A percentile compares a stretch with the other conserved stretches of the same genome.
Evolutionary conservation across 768 basidiomycete genomes (phyloP).

Genomic region (Dendrothele bispora): DNA sequence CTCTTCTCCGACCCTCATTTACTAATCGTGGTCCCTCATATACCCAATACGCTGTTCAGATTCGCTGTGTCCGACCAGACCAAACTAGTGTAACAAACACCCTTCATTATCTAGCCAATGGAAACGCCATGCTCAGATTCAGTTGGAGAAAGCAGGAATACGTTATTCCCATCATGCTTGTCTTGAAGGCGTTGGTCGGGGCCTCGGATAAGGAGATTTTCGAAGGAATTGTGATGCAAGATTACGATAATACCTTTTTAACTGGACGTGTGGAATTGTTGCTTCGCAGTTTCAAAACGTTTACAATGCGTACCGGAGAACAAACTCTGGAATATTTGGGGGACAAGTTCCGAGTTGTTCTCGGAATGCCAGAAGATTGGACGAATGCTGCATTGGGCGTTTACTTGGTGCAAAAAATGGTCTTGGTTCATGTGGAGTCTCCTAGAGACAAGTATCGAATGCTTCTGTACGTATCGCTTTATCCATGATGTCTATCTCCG

Average conservation of each 20-base stretch:
- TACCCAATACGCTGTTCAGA: slow-evolving; percentile 91
- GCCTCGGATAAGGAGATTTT: slow-evolving; percentile 97
- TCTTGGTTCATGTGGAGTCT: slow-evolving; percentile 85
- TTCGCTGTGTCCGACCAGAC: slow-evolving; percentile 91
- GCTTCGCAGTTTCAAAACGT: slow-evolving; percentile 93
- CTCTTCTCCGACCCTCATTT: slow-evolving; percentile 89
- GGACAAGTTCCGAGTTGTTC: slow-evolving; percentile 92
- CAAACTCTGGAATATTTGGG: slow-evolving; percentile 95
- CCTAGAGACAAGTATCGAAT: slow-evolving; percentile 94
- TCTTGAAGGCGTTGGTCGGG: slow-evolving; percentile 89
- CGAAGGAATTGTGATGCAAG: slow-evolving; percentile 94
- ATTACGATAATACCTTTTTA: slow-evolving; percentile 95
- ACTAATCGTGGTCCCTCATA: slow-evolving; percentile 92
- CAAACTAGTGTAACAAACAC: slow-evolving; percentile 93
- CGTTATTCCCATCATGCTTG: slow-evolving; percentile 94
- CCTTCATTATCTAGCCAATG: slow-evolving; percentile 96
- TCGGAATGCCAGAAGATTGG: slow-evolving; percentile 93
- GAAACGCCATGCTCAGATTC: slow-evolving; percentile 95
- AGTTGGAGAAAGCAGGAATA: slow-evolving; percentile 98
- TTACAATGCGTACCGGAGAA: slow-evolving; percentile 80
- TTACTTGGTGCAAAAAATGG: slow-evolving; percentile 80
- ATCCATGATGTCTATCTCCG: slow-evolving; percentile 8
- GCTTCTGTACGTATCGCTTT: slow-evolving; percentile 68
- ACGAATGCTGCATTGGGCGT: slow-evolving; percentile 77
- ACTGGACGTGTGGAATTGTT: slow-evolving; percentile 96